Evolutionary conservation across 2,329 filamentous ascomycete genomes (phyloP).

Genomic region (Penicillium thymicola): DNA sequence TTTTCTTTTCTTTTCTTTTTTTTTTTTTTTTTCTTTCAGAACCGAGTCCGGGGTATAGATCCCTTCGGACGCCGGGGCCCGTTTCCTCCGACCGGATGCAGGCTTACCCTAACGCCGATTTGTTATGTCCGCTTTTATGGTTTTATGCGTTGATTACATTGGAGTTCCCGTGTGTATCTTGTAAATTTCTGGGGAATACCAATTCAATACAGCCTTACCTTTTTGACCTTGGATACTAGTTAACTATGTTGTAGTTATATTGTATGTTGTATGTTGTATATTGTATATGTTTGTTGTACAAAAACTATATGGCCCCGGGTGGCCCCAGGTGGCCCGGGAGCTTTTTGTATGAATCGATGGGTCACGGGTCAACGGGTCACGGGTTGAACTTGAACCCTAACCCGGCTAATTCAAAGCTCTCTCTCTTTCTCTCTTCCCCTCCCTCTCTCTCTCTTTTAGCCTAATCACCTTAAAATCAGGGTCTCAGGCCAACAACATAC

Average conservation of each 20-base stretch:
- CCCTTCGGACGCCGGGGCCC: conserved; percentile 19
- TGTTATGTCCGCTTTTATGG: background rate
- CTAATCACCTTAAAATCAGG: background rate
- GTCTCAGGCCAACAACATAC: background rate
- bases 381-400: background rate
- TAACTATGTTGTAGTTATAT: no score
- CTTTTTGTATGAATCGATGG: background rate
- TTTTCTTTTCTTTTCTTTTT: no score
- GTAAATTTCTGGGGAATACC: background rate
- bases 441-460: background rate
- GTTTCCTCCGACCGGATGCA: conserved; percentile 20
- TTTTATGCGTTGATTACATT: background rate
- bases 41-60: conserved; percentile 19
- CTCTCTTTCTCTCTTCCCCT: background rate
- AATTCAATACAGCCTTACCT: background rate
- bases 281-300: no score
- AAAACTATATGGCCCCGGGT: no score
- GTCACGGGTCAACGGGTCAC: background rate
- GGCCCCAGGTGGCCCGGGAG: no score
- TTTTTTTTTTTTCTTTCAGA: background rate
- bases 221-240: background rate
- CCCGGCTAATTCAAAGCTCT: background rate
- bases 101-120: conserved; percentile 7
- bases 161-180: background rate
- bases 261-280: no score